Percentiles rank a stretch among this genome's conserved stretches.
Conservation (phyloP, 2,329 filamentous ascomycete species). For the Fusarium begoniae region DNA sequence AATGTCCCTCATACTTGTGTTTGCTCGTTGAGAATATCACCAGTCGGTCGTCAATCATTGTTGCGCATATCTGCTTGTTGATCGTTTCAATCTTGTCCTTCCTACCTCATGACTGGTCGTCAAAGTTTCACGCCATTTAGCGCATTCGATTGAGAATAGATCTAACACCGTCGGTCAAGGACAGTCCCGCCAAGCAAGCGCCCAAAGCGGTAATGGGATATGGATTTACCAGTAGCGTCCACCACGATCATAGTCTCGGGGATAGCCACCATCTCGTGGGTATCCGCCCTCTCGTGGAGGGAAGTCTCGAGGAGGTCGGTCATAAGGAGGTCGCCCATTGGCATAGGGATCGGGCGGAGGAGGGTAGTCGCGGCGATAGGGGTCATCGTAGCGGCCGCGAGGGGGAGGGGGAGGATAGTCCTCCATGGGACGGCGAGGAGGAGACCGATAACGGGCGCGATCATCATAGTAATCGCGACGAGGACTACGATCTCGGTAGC, state of each 20-base stretch:
- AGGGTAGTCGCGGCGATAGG: slow-evolving; percentile 76
- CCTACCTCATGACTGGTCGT: slow-evolving; percentile 21
- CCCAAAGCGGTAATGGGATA: slow-evolving; percentile 38
- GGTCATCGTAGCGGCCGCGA: slow-evolving; percentile 77
- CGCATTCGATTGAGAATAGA: slow-evolving; percentile 34
- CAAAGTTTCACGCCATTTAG: slow-evolving; percentile 25
- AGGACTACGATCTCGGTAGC: slow-evolving; percentile 88
- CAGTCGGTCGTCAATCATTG: slow-evolving; percentile 38
- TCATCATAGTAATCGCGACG: slow-evolving; percentile 90
- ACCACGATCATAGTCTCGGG: slow-evolving; percentile 61
- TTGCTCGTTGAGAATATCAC: slow-evolving; percentile 32
- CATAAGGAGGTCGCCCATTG: slow-evolving; percentile 65
- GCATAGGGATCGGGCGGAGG: slow-evolving; percentile 71
- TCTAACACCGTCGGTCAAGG: slow-evolving; percentile 51
- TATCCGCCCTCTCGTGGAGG: slow-evolving; percentile 56
- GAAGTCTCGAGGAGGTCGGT: slow-evolving; percentile 63
- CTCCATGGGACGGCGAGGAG: slow-evolving; percentile 79
- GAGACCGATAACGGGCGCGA: slow-evolving; percentile 81
- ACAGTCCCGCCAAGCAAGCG: slow-evolving; percentile 44
- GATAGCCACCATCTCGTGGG: slow-evolving; percentile 53
- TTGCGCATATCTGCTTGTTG: slow-evolving; percentile 18
- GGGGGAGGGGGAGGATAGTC: slow-evolving; percentile 78
- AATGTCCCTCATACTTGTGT: slow-evolving; percentile 25
- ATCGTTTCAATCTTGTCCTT: slow-evolving; percentile 29
- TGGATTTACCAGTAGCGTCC: slow-evolving; percentile 60